phyloP scores from a whole-genome alignment of 352 stramenopile genomes.

The Pythium oligandrum region DNA sequence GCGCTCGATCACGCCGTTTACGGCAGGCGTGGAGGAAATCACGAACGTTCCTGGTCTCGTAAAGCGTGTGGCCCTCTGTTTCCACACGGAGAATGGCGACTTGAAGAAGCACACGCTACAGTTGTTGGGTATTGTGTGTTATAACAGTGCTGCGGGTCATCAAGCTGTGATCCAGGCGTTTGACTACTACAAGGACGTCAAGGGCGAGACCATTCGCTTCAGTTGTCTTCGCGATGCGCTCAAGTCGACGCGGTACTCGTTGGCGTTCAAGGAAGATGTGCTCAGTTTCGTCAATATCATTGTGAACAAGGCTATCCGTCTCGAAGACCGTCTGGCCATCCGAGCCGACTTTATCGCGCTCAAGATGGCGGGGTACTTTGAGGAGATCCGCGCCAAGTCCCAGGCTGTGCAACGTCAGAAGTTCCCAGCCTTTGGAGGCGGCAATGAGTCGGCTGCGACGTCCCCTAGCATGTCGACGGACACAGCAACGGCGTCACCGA shows the following conservation, averaged over 20 bases:
- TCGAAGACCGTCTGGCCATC: slow-evolving; percentile 79
- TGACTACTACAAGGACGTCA: slow-evolving; percentile 79
- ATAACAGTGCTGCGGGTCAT: slow-evolving; percentile 82
- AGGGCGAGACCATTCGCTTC: slow-evolving; percentile 76
- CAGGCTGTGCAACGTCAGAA: slow-evolving; percentile 71
- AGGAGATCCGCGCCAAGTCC: slow-evolving; percentile 82
- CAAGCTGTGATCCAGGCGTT: slow-evolving; percentile 79
- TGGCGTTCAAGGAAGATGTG: slow-evolving; percentile 88
- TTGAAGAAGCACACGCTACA: slow-evolving; percentile 82
- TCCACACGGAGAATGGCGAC: slow-evolving; percentile 80
- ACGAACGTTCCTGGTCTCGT: slow-evolving; percentile 78
- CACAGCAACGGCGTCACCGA: slow-evolving; percentile 3
- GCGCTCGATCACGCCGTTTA: slow-evolving; percentile 74
- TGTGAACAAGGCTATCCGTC: slow-evolving; percentile 82
- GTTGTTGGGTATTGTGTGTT: slow-evolving; percentile 79
- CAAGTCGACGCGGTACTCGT: slow-evolving; percentile 75
- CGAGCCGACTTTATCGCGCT: slow-evolving; percentile 81
- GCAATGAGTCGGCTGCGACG: slow-evolving; percentile 8
- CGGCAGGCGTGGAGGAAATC: slow-evolving; percentile 72
- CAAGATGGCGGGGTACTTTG: slow-evolving; percentile 84
- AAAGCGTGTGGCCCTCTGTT: slow-evolving; percentile 75
- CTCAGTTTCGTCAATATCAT: slow-evolving; percentile 89
- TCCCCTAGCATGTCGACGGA: slow-evolving; percentile 7
- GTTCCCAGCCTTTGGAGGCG: slow-evolving; percentile 35
- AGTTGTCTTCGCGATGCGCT: slow-evolving; percentile 77